Evolutionary conservation across 108 stramenopile species (phyloP).

Genomic region (Cylindrotheca fusiformis): DNA sequence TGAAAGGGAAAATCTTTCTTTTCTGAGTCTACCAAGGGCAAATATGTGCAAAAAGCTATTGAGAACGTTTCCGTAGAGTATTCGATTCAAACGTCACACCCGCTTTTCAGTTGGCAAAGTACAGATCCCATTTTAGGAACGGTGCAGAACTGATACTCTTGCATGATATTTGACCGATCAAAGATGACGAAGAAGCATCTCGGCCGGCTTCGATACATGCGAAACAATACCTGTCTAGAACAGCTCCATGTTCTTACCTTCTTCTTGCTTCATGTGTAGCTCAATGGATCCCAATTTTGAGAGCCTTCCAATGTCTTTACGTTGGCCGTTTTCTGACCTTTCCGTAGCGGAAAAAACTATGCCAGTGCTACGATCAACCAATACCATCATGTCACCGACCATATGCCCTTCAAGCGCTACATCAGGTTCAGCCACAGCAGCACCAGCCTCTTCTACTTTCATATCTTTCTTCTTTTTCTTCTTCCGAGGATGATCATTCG

Average conservation of each 20-base stretch:
- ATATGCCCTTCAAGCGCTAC: slow-evolving; percentile 48
- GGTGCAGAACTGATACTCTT: slow-evolving; percentile 16
- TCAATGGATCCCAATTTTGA: slow-evolving; percentile 15
- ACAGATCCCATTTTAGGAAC: slow-evolving; percentile 12
- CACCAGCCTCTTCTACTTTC: background rate
- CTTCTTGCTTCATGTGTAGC: slow-evolving; percentile 22
- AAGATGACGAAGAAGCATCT: slow-evolving; percentile 15
- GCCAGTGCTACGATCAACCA: slow-evolving; percentile 44
- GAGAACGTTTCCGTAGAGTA: slow-evolving; percentile 54
- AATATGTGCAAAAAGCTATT: slow-evolving; percentile 48
- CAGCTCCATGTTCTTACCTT: slow-evolving; percentile 3
- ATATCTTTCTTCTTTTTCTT: slow-evolving; percentile 3
- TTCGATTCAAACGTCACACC: slow-evolving; percentile 62
- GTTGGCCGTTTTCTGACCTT: slow-evolving; percentile 39
- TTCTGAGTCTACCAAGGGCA: background rate
- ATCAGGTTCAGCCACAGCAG: background rate
- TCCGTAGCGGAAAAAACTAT: slow-evolving; percentile 53
- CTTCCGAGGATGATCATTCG: background rate
- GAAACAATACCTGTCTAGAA: background rate
- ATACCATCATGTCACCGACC: slow-evolving; percentile 42
- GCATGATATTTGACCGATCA: slow-evolving; percentile 56
- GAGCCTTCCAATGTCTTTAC: slow-evolving; percentile 43
- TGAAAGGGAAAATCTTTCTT: slow-evolving; percentile 64
- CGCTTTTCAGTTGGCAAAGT: slow-evolving; percentile 22
- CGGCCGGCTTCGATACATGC: slow-evolving; percentile 63